phyloP scores from a whole-genome alignment of 345 rosid species.

The Mangifera indica region DNA sequence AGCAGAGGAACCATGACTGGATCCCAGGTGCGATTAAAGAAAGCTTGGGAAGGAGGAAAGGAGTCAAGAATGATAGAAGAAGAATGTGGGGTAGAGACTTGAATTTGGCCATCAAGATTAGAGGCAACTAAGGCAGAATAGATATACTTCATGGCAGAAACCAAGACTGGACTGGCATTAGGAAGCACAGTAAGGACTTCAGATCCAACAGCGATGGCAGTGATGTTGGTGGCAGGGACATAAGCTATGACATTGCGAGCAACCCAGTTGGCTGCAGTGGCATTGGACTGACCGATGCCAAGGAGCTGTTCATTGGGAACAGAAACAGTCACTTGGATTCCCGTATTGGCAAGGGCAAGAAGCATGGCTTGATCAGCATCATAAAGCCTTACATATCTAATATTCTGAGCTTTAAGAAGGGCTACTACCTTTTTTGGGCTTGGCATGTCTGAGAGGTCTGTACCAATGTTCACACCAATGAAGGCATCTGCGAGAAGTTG shows the following conservation, averaged over 20 bases:
- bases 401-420: constrained; percentile 84
- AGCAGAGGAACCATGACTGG: constrained; percentile 88
- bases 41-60: constrained; percentile 98
- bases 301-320: constrained; percentile 95
- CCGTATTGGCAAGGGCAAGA: constrained; percentile 81
- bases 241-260: constrained; percentile 76
- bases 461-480: constrained; percentile 88
- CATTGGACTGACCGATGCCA: constrained; percentile 96
- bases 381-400: constrained; percentile 73
- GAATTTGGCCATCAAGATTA: constrained; percentile 78
- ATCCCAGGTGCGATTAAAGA: constrained; percentile 89
- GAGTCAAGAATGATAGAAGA: constrained; percentile 90
- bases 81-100: constrained; percentile 91
- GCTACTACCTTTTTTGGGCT: constrained; percentile 81
- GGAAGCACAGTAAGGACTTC: constrained; percentile 74
- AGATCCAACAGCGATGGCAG: constrained; percentile 82
- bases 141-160: constrained; percentile 78
- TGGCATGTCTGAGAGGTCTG: constrained; percentile 85
- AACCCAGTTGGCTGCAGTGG: constrained; percentile 97
- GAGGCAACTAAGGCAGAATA: constrained; percentile 88
- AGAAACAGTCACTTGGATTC: constrained; percentile 77
- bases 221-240: constrained; percentile 91
- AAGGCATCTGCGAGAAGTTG: constrained; percentile 57
- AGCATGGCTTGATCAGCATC: constrained; percentile 89
- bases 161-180: constrained; percentile 77